These are phyloP conservation scores for Cicer chorassanicum DNA, from an alignment of 306 rosid species.

Conservation along the genomic window DNA sequence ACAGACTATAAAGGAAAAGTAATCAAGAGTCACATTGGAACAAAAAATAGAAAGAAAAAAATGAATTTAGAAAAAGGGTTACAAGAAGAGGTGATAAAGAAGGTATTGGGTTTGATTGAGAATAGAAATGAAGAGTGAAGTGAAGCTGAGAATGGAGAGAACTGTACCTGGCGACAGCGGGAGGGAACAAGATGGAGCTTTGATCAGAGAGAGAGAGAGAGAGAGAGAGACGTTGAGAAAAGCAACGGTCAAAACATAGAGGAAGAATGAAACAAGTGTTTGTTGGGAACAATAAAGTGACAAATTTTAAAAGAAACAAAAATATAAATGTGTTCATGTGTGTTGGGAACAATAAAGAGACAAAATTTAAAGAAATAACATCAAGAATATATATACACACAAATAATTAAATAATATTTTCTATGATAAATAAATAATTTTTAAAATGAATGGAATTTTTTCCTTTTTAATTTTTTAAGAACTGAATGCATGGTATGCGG, in stretches of 20 bases:
- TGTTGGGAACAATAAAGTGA: not conserved
- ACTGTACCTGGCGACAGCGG: conserved; percentile 52
- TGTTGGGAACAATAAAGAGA: conserved; percentile 19
- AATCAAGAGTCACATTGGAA: conserved; percentile 2
- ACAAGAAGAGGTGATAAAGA: not conserved
- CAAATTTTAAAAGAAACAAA: too few relatives aligned
- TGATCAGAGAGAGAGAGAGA: conserved; percentile 47
- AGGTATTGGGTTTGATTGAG: not conserved
- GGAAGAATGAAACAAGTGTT: not conserved
- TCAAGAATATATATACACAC: not conserved
- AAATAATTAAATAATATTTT: too few relatives aligned
- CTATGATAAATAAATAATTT: too few relatives aligned
- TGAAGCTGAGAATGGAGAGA: conserved; percentile 38
- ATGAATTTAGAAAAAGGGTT: not conserved
- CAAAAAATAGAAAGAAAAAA: not conserved
- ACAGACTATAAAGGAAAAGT: not conserved
- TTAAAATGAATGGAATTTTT: too few relatives aligned
- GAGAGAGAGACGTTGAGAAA: conserved; percentile 68
- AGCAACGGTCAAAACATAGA: conserved; percentile 71
- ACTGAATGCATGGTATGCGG: too few relatives aligned
- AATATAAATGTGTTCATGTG: not conserved
- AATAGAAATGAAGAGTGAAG: conserved; percentile 25
- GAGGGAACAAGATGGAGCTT: conserved; percentile 48
- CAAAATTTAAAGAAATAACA: conserved; percentile 33
- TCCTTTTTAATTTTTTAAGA: too few relatives aligned